These are phyloP conservation scores for Cerioporus squamosus DNA, from an alignment of 1,284 basidiomycete genomes.

Conservation along the genomic window DNA sequence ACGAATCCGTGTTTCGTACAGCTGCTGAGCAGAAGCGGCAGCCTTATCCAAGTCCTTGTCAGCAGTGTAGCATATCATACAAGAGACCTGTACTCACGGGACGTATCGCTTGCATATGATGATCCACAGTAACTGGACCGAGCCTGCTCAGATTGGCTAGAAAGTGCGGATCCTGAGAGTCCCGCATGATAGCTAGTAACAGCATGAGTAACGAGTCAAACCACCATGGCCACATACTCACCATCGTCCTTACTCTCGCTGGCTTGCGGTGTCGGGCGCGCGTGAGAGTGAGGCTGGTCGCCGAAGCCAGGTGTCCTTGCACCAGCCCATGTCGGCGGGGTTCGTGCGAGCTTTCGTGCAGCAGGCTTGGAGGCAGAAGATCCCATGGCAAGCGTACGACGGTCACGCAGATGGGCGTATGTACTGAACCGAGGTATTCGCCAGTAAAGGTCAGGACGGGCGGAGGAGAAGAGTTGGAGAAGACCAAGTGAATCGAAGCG, in stretches of 20 bases:
- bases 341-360: slow-evolving; percentile 64
- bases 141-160: slow-evolving; percentile 70
- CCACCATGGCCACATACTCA: slow-evolving; percentile 21
- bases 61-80: too few relatives aligned
- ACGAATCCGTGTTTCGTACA: slow-evolving; percentile 55
- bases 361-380: slow-evolving; percentile 68
- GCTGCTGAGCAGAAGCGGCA: slow-evolving; percentile 43
- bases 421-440: too few relatives aligned
- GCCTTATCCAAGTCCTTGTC: slow-evolving; percentile 22
- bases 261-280: slow-evolving; percentile 35
- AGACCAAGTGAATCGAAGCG: too few relatives aligned
- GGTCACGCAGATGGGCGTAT: too few relatives aligned
- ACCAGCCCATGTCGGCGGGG: slow-evolving; percentile 57
- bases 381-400: slow-evolving; percentile 57
- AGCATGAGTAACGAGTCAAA: background rate
- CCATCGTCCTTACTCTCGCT: slow-evolving; percentile 61
- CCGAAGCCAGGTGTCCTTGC: slow-evolving; percentile 42
- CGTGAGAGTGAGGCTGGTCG: slow-evolving; percentile 21
- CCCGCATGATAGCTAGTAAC: slow-evolving; percentile 63
- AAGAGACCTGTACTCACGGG: slow-evolving; percentile 47
- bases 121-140: slow-evolving; percentile 77
- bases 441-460: background rate
- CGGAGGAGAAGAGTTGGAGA: background rate
- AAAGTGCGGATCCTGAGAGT: slow-evolving; percentile 79
- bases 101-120: slow-evolving; percentile 58